Conservation (phyloP, 1,284 basidiomycete genomes). For the Clitocybe nebularis region DNA sequence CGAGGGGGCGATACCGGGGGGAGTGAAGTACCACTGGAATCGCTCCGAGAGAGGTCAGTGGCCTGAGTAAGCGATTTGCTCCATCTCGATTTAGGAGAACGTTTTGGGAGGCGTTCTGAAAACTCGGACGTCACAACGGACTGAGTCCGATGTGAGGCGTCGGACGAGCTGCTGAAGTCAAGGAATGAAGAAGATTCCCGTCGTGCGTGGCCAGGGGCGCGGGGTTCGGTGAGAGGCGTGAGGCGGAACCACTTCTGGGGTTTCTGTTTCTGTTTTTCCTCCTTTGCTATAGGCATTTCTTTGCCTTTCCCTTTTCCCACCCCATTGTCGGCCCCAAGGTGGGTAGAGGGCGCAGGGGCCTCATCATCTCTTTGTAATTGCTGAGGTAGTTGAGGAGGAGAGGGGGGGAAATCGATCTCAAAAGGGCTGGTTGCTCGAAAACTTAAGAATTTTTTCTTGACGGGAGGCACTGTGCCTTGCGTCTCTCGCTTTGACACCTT, state of each 20-base stretch:
- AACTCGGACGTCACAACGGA: constrained; percentile 25
- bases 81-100: constrained; percentile 28
- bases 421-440: constrained; percentile 42
- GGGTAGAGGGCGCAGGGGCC: constrained; percentile 15
- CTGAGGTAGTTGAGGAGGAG: constrained; percentile 12
- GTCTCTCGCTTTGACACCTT: constrained; percentile 7
- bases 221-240: constrained; percentile 20
- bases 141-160: constrained; percentile 34
- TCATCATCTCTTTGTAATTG: constrained; percentile 1
- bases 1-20: constrained; percentile 18
- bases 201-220: constrained; percentile 9
- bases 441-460: constrained; percentile 23
- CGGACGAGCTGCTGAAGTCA: constrained; percentile 50
- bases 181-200: constrained; percentile 48
- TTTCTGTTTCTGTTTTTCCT: constrained; percentile 4
- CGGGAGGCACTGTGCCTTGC: constrained; percentile 7
- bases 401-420: constrained; percentile 34
- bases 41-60: constrained; percentile 3
- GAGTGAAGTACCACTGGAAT: constrained; percentile 10
- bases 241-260: constrained; percentile 19
- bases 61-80: constrained; percentile 25
- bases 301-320: background rate
- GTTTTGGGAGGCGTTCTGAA: constrained; percentile 11
- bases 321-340: constrained; percentile 8
- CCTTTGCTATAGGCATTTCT: background rate